A percentile compares a stretch with the other conserved stretches of the same genome.
Evolutionary conservation across 306 rosid genomes (phyloP).

Genomic region (Prinsepia uniflora): DNA sequence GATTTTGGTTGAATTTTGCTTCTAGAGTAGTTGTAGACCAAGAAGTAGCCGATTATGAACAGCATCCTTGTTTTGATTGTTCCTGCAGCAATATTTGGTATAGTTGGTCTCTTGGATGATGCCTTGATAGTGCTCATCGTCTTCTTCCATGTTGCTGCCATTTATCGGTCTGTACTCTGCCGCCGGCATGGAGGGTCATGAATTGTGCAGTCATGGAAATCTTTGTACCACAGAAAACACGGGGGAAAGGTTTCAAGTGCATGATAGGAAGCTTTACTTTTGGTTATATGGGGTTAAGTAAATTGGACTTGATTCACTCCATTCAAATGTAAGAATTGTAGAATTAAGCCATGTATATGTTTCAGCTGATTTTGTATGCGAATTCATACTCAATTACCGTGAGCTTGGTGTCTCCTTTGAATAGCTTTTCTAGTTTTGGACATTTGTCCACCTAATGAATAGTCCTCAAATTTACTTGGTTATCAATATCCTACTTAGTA

Average conservation of each 20-base stretch:
- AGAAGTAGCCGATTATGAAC: neutral
- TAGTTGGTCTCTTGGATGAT: constrained; percentile 83
- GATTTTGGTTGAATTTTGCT: constrained; percentile 3
- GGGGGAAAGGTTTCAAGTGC: neutral
- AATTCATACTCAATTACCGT: neutral
- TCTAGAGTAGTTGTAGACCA: neutral
- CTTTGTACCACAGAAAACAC: neutral
- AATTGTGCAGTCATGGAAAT: neutral
- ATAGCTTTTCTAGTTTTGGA: no score
- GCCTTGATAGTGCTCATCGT: constrained; percentile 52
- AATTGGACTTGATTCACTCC: neutral
- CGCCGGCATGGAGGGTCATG: constrained; percentile 68
- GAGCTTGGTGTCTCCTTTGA: neutral
- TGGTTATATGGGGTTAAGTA: neutral
- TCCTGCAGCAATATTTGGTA: constrained; percentile 66
- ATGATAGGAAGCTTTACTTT: neutral
- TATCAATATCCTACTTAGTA: no score
- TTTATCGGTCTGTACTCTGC: constrained; percentile 71
- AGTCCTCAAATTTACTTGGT: no score
- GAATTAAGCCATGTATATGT: neutral
- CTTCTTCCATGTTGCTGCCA: constrained; percentile 73
- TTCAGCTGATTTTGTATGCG: neutral
- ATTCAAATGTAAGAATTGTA: neutral
- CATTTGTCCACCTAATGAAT: no score
- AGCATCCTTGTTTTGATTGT: neutral